Percentiles rank a stretch among this genome's conserved stretches.
Conservation (phyloP, 2,329 filamentous ascomycete genomes). For the Colletotrichum cuscutae region DNA sequence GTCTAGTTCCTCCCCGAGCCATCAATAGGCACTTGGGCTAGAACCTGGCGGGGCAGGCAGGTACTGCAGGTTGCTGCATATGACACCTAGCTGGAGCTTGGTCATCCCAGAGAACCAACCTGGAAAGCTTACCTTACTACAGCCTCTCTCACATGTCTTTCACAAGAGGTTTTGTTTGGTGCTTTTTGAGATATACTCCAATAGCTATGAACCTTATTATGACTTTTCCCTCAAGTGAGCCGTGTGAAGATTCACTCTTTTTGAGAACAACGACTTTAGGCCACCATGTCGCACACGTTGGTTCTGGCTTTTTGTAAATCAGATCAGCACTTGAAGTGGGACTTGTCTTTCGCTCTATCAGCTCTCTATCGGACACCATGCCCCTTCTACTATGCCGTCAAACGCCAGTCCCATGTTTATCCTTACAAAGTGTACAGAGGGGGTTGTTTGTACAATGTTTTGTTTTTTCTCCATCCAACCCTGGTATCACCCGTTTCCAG, state of each 20-base stretch:
- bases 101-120: neutral
- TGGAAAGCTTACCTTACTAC: neutral
- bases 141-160: too few species aligned
- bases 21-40: neutral
- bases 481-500: neutral
- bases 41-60: constrained; percentile 3
- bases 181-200: neutral
- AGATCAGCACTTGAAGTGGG: constrained; percentile 19
- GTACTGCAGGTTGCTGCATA: neutral
- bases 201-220: neutral
- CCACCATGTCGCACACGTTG: neutral
- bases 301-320: neutral
- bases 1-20: neutral
- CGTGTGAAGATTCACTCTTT: neutral
- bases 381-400: constrained; percentile 33
- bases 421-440: constrained; percentile 35
- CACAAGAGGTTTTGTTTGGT: too few species aligned
- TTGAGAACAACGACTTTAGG: neutral
- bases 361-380: constrained; percentile 34
- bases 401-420: constrained; percentile 34
- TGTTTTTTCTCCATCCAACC: constrained; percentile 4
- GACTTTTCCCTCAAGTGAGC: neutral
- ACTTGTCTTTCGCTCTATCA: constrained; percentile 36
- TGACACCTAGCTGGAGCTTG: neutral
- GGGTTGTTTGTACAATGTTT: constrained; percentile 30